phyloP scores from a whole-genome alignment of 768 basidiomycete species.

The Kwoniella mangroviensis region DNA sequence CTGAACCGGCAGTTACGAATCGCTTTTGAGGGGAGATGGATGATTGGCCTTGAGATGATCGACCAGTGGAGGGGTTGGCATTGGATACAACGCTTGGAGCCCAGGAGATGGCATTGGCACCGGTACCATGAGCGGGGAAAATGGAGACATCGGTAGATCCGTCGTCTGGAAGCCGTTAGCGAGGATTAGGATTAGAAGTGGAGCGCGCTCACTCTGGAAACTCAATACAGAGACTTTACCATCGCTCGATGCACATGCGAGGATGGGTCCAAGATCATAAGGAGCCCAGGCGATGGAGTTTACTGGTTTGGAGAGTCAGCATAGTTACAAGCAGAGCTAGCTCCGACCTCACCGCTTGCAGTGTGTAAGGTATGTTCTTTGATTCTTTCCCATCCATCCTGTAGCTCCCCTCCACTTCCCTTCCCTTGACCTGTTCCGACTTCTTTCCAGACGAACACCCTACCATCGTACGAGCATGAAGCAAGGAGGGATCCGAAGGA shows the following conservation, averaged over 20 bases:
- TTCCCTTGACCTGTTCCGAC: slow-evolving; percentile 45
- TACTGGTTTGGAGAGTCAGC: slow-evolving; percentile 62
- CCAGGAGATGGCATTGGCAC: slow-evolving; percentile 98
- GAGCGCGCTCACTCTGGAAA: slow-evolving; percentile 78
- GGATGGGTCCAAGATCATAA: slow-evolving; percentile 92
- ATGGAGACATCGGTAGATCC: slow-evolving; percentile 95
- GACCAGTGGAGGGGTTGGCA: slow-evolving; percentile 32
- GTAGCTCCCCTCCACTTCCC: slow-evolving; percentile 46
- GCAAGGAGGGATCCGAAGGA: slow-evolving; percentile 96
- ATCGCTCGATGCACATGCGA: slow-evolving; percentile 96
- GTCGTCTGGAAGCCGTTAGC: slow-evolving; percentile 68
- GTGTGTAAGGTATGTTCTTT: slow-evolving; percentile 94
- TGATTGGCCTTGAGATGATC: slow-evolving; percentile 47
- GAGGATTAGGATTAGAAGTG: neutral
- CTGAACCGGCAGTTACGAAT: slow-evolving; percentile 94
- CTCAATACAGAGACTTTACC: slow-evolving; percentile 94
- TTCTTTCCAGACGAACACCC: slow-evolving; percentile 98
- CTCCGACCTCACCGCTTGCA: slow-evolving; percentile 75
- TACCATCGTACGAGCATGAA: slow-evolving; percentile 97
- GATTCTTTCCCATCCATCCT: slow-evolving; percentile 83
- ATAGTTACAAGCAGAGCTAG: slow-evolving; percentile 15
- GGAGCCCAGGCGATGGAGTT: slow-evolving; percentile 99
- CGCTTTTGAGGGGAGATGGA: slow-evolving; percentile 72
- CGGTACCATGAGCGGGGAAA: slow-evolving; percentile 93
- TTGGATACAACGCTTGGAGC: slow-evolving; percentile 75